Conservation (phyloP, 768 basidiomycete genomes). For the Amanita molliuscula region DNA sequence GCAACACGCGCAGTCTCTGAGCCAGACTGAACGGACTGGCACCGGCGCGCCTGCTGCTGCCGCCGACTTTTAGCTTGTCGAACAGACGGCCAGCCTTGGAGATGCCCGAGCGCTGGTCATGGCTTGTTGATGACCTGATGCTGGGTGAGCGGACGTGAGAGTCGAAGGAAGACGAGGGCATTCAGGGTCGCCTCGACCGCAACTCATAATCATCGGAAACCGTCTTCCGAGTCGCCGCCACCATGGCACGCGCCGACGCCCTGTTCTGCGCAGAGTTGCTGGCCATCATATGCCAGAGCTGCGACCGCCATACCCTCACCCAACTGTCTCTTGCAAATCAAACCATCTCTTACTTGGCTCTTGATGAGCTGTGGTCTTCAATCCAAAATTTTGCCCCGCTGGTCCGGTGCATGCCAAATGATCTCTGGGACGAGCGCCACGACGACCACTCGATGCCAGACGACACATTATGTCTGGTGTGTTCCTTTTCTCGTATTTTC, state of each 20-base stretch:
- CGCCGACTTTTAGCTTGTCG: background rate
- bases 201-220: too few species aligned
- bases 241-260: background rate
- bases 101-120: background rate
- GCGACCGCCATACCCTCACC: background rate
- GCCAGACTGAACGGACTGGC: background rate
- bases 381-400: background rate
- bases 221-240: too few species aligned
- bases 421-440: background rate
- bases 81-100: background rate
- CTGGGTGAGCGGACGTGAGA: background rate
- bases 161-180: background rate
- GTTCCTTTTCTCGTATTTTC: background rate
- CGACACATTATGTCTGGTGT: background rate
- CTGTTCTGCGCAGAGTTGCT: background rate
- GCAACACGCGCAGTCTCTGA: slow-evolving; percentile 2
- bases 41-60: background rate
- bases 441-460: background rate
- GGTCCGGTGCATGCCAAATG: background rate
- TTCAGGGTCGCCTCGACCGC: background rate
- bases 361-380: background rate
- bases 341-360: background rate
- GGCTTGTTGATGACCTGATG: background rate
- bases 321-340: background rate
- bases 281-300: background rate